Base-by-base conservation (phyloP, 1,284 basidiomycete species). In the Naganishia sp. region DNA sequence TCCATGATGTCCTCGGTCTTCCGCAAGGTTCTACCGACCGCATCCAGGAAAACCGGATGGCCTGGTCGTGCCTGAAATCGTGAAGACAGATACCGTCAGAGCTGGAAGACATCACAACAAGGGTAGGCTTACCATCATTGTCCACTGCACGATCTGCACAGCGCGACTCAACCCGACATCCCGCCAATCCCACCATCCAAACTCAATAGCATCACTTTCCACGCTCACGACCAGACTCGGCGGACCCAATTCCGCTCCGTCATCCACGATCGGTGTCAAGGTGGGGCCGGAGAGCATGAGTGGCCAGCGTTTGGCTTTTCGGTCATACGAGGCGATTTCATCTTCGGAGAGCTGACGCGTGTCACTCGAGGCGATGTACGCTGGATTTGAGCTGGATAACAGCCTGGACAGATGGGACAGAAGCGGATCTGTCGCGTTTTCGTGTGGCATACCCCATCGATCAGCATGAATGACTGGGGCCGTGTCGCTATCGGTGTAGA, bases 141-240 rank as follows among this genome's bases (percentile, higher is more conserved):
- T 73, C 75, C 75, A 76, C 60, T 76, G 75, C 4, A 72, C 73
- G n/a, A 76, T 74, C 57, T 76, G 75, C 1, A 74, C 73, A 6
- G 74, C 75, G 46, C 75, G 66, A 45, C 68, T 69, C 33, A 77
- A 59, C 5, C 72, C 71, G 21, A 72, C 66, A 33, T 73, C 72
- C 9, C 73, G 31, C 66, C 66, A 68, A 33, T 67, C 55, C 16
- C 31, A 23, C 66, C 66, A 68, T 11, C 74, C 73, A 64, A 75
- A 75, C n/a, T 73, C 71, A n/a, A 76, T 69, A 3, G 75, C 72
- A 66, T 76, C 75, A n/a, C 68, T 70, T 55, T 76, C 75, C 16
- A 76, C 71, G 64, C 71, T 72, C 45, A 76, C 66, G 1, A 76
- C 71, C 45, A 76, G 65, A 21, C 65, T 69, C 3, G 74, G 74